phyloP scores from a whole-genome alignment of 768 basidiomycete genomes.

The Chalciporus pseudorubinellus region DNA sequence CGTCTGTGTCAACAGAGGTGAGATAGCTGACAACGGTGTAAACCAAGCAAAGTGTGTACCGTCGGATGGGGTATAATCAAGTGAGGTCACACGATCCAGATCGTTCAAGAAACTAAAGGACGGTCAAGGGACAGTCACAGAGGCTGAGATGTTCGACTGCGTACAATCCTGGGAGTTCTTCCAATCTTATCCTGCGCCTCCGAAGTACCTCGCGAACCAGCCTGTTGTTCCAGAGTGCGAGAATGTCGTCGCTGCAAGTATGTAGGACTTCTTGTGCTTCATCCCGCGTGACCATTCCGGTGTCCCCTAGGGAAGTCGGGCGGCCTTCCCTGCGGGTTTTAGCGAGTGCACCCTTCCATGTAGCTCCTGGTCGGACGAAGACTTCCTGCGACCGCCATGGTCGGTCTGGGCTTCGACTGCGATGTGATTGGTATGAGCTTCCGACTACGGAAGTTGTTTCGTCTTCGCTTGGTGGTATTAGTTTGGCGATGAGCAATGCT shows the following conservation, averaged over 20 bases:
- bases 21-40: background rate
- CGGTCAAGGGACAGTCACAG: background rate
- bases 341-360: constrained; percentile 62
- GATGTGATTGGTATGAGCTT: constrained; percentile 18
- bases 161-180: constrained; percentile 53
- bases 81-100: constrained; percentile 45
- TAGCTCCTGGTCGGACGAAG: constrained; percentile 57
- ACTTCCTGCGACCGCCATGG: constrained; percentile 38
- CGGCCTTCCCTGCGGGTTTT: constrained; percentile 29
- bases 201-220: constrained; percentile 43
- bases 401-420: constrained; percentile 18
- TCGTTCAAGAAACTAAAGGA: constrained; percentile 47
- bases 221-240: constrained; percentile 44
- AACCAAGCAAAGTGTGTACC: constrained; percentile 29
- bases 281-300: constrained; percentile 28
- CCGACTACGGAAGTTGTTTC: constrained; percentile 29
- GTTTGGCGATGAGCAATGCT: constrained; percentile 67
- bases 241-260: constrained; percentile 42
- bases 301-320: constrained; percentile 27
- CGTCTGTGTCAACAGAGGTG: constrained; percentile 35
- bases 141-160: constrained; percentile 4
- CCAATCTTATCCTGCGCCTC: constrained; percentile 44
- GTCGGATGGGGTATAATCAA: constrained; percentile 46
- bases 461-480: constrained; percentile 67
- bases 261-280: constrained; percentile 42